A percentile compares a stretch with the other conserved stretches of the same genome.
These are phyloP conservation scores for Penicillium sp. DNA, from an alignment of 2,329 filamentous ascomycete genomes.

Conservation along the genomic window DNA sequence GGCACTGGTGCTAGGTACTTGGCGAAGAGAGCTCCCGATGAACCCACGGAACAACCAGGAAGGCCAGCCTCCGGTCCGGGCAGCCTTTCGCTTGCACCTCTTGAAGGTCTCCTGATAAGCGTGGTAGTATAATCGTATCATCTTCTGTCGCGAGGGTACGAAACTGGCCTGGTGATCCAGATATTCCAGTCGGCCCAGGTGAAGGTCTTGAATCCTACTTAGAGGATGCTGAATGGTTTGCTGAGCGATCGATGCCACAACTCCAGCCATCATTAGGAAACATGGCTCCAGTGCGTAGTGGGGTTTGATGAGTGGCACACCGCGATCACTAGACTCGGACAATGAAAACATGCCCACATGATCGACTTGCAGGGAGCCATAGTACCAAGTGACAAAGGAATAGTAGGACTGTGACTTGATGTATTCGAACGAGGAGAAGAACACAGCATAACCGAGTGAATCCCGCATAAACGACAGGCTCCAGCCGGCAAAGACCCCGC, in stretches of 20 bases:
- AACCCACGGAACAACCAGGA: slow-evolving; percentile 60
- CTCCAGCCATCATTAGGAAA: slow-evolving; percentile 61
- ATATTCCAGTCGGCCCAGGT: slow-evolving; percentile 60
- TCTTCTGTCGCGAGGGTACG: slow-evolving; percentile 42
- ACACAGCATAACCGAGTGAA: slow-evolving; percentile 59
- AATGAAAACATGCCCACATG: slow-evolving; percentile 32
- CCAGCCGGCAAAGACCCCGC: slow-evolving; percentile 65
- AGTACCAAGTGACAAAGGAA: slow-evolving; percentile 59
- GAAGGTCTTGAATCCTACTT: slow-evolving; percentile 58
- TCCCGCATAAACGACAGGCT: slow-evolving; percentile 60
- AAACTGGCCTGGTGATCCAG: slow-evolving; percentile 55
- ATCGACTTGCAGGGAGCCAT: slow-evolving; percentile 45
- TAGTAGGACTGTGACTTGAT: slow-evolving; percentile 65
- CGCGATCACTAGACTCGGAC: slow-evolving; percentile 29
- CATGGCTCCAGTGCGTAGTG: slow-evolving; percentile 64
- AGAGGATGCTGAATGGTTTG: slow-evolving; percentile 61
- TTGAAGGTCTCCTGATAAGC: slow-evolving; percentile 62
- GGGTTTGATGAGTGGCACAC: slow-evolving; percentile 54
- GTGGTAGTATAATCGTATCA: slow-evolving; percentile 57
- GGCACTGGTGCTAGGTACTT: slow-evolving; percentile 64
- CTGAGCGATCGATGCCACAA: slow-evolving; percentile 59
- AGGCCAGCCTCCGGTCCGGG: slow-evolving; percentile 54
- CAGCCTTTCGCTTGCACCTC: slow-evolving; percentile 54
- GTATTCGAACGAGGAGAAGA: slow-evolving; percentile 64
- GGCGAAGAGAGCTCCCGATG: slow-evolving; percentile 55